Conservation (phyloP, 1,139 yeast genomes). For the Yamadazyma sp. region DNA sequence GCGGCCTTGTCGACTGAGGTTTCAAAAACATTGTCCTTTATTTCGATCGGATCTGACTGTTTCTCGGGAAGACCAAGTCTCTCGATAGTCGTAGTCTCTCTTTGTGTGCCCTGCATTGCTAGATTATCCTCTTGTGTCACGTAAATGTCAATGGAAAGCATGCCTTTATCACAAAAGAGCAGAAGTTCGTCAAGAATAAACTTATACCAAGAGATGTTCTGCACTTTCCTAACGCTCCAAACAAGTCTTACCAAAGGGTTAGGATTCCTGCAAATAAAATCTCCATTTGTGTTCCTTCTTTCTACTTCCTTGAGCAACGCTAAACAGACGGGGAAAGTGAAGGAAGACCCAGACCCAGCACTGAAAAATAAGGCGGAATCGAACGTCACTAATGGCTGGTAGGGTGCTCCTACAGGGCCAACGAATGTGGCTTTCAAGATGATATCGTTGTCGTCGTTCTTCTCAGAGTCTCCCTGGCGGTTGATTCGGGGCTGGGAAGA, state of each 20-base stretch:
- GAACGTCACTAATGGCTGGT: constrained; percentile 42
- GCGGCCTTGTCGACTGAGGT: not conserved
- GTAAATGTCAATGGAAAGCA: constrained; percentile 20
- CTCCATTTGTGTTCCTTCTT: constrained; percentile 25
- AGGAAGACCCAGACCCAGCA: constrained; percentile 50
- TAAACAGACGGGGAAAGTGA: constrained; percentile 46
- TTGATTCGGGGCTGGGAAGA: constrained; percentile 3
- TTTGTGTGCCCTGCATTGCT: not conserved
- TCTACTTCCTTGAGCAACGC: constrained; percentile 31
- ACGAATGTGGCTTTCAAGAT: constrained; percentile 34
- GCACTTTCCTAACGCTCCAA: constrained; percentile 32
- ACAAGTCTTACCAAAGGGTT: constrained; percentile 28
- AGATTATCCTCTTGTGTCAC: constrained; percentile 20
- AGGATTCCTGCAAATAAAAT: constrained; percentile 35
- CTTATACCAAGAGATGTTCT: constrained; percentile 37
- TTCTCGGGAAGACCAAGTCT: not conserved
- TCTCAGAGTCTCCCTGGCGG: constrained; percentile 5
- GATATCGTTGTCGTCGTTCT: constrained; percentile 14
- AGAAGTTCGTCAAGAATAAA: constrained; percentile 30
- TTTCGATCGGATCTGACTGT: not conserved
- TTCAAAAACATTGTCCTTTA: too few relatives aligned
- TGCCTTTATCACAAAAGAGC: constrained; percentile 24
- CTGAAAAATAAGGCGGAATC: constrained; percentile 41
- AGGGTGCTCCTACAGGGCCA: constrained; percentile 48
- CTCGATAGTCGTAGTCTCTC: constrained; percentile 2